Conservation (phyloP, 2,329 filamentous ascomycete species). For the Chaetomiaceae sp. region DNA sequence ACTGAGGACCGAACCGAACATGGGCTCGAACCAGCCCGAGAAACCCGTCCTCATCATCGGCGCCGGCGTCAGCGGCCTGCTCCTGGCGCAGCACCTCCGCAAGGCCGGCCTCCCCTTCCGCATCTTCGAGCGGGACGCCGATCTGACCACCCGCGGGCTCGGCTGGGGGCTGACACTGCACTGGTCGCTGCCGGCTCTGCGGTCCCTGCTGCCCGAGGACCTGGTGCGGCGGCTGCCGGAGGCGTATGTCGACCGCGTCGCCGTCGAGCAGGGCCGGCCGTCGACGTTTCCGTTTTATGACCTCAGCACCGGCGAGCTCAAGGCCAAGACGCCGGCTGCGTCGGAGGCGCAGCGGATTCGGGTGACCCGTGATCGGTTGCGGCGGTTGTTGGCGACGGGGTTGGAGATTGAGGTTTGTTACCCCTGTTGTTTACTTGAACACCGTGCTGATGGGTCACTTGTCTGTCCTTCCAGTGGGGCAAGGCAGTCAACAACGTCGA, state of each 20-base stretch:
- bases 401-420: constrained; percentile 42
- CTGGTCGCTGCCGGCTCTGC: constrained; percentile 54
- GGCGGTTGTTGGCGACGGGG: constrained; percentile 41
- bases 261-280: constrained; percentile 42
- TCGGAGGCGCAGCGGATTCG: constrained; percentile 43
- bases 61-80: constrained; percentile 25
- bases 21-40: neutral
- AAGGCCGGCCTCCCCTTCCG: constrained; percentile 37
- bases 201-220: constrained; percentile 45
- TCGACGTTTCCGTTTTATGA: constrained; percentile 54
- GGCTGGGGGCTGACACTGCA: constrained; percentile 63
- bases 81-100: constrained; percentile 26
- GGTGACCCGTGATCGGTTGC: constrained; percentile 44
- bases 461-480: constrained; percentile 34
- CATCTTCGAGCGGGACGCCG: constrained; percentile 50
- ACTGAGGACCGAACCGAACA: neutral
- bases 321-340: constrained; percentile 39
- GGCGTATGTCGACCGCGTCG: constrained; percentile 50
- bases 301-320: constrained; percentile 44
- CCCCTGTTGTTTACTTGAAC: neutral
- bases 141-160: constrained; percentile 43
- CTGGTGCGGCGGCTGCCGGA: constrained; percentile 44
- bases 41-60: constrained; percentile 26
- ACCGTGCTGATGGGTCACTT: neutral
- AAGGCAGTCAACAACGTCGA: constrained; percentile 35